A percentile compares a stretch with the other conserved stretches of the same genome.
These are phyloP conservation scores for Lipomyces orientalis DNA, from an alignment of 805 yeast species.

Conservation along the genomic window DNA sequence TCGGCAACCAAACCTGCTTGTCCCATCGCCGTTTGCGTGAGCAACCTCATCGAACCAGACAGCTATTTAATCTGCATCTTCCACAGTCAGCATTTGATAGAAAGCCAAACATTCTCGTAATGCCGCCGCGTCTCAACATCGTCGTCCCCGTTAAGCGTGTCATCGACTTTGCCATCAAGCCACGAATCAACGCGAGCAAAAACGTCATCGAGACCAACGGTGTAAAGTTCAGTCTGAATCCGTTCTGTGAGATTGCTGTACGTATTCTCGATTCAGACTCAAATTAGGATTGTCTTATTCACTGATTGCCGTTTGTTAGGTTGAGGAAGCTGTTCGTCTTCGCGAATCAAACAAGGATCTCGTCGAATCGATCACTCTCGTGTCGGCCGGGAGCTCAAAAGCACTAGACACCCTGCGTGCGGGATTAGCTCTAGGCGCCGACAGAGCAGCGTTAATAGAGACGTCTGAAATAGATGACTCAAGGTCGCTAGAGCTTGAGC, in stretches of 20 bases:
- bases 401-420: constrained; percentile 86
- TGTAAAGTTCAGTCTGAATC: constrained; percentile 90
- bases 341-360: constrained; percentile 64
- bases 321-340: constrained; percentile 89
- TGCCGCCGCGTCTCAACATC: constrained; percentile 50
- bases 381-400: constrained; percentile 85
- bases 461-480: constrained; percentile 52
- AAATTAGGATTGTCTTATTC: neutral
- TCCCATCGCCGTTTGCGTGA: neutral
- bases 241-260: constrained; percentile 94
- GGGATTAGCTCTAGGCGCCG: constrained; percentile 95
- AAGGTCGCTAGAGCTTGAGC: constrained; percentile 59
- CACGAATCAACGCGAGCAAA: constrained; percentile 84
- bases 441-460: constrained; percentile 80
- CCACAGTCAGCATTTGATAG: neutral
- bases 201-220: constrained; percentile 88
- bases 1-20: neutral
- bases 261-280: constrained; percentile 13
- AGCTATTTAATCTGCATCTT: neutral
- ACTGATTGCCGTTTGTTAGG: constrained; percentile 24
- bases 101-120: neutral
- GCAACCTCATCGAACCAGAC: neutral
- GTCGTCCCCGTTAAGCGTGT: constrained; percentile 95
- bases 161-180: constrained; percentile 90
- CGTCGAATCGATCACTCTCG: constrained; percentile 87